Base-by-base conservation (phyloP, 352 stramenopile genomes). In the Globisporangium parvum region DNA sequence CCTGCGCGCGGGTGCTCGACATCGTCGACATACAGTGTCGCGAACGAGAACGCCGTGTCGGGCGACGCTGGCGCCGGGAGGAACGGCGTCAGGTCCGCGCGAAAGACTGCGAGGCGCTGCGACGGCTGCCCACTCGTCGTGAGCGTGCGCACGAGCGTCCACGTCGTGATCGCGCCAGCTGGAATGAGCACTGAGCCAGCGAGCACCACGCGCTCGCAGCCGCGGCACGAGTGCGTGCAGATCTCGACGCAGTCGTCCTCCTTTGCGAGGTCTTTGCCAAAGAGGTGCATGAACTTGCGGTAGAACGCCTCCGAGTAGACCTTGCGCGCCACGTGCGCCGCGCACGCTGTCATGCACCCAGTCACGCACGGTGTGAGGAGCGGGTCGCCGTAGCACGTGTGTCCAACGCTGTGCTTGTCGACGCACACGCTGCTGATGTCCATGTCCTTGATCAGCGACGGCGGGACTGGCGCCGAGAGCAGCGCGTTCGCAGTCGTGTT, bases 231-330 rank as follows among this genome's bases (percentile, higher is more conserved):
- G 3, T 77, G 56, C 8, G 75, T 61, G 28, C 81, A 91, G 20
- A 63, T 55, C 48, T 89, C 81, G 20, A 89, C 70, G 49, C 81
- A 91, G 53, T 87, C 81, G 53, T 91, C 81, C 24, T 89, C 75
- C n/a, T 74, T 73, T 5, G 50, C 53, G 50, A 91, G 60, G 41
- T 88, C 65, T 50, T 88, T 86, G 54, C 81, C 79, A 51, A 91
- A 89, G 12, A 91, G 56, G 56, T 87, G 77, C 35, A 62, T 66
- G 44, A 89, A 91, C 53, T 75, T 40, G 14, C 45, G 31, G 48
- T 77, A 77, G 15, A 89, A 68, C 18, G 55, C 47, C n/a, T 66
- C 47, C 5, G 67, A 62, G 59, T 86, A 86, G 14, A 64, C 58
- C 24, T 71, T 76, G 12, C 73, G 65, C 26, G 70, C 75, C 2